Percentiles rank a stretch among this genome's conserved stretches.
Evolutionary conservation across 805 yeast genomes (phyloP).

Genomic region (Candida fluviatilis): DNA sequence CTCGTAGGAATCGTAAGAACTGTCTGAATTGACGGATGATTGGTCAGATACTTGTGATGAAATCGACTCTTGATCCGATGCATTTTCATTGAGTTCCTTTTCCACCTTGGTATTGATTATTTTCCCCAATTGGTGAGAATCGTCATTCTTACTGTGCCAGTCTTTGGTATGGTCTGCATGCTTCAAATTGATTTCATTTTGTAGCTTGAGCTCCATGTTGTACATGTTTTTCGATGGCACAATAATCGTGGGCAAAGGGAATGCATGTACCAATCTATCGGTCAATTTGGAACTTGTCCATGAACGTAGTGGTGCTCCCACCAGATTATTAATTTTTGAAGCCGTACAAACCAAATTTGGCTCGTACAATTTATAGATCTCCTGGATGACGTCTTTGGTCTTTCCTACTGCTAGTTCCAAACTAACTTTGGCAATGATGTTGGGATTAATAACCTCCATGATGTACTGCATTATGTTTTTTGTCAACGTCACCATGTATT

Average conservation of each 20-base stretch:
- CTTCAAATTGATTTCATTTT: constrained; percentile 22
- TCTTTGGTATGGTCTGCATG: constrained; percentile 4
- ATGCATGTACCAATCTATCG: constrained; percentile 60
- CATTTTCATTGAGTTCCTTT: constrained; percentile 9
- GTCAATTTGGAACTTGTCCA: constrained; percentile 62
- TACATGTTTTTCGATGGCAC: constrained; percentile 60
- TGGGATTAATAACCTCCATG: constrained; percentile 42
- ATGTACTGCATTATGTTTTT: constrained; percentile 51
- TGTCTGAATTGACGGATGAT: constrained; percentile 20
- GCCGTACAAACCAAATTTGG: constrained; percentile 58
- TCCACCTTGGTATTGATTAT: background rate
- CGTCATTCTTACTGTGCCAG: constrained; percentile 1
- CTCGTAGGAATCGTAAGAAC: constrained; percentile 34
- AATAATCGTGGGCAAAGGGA: constrained; percentile 62
- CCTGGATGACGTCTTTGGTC: constrained; percentile 52
- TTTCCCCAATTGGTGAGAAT: background rate
- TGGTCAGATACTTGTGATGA: constrained; percentile 10
- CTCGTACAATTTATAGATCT: constrained; percentile 56
- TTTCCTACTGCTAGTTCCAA: constrained; percentile 60
- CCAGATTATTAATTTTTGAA: constrained; percentile 42
- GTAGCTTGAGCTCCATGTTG: constrained; percentile 44
- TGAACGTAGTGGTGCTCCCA: constrained; percentile 49
- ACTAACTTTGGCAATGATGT: constrained; percentile 45
- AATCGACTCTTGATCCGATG: constrained; percentile 12
- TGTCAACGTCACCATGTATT: constrained; percentile 41